Base-by-base conservation (phyloP, 768 basidiomycete species). In the Xerocomus spinulosus region DNA sequence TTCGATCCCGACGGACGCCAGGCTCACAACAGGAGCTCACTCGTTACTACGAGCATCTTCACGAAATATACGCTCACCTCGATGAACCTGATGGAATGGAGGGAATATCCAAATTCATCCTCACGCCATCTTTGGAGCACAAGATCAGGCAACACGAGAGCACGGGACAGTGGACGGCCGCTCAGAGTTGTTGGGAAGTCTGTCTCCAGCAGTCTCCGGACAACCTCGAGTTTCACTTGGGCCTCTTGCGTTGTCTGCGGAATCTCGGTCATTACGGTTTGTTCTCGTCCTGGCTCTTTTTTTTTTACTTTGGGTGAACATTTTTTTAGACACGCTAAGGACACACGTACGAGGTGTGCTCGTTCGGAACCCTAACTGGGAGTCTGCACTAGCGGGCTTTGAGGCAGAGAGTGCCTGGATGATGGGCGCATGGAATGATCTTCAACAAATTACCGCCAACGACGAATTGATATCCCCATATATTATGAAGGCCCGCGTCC, bases 11-110 rank as follows among this genome's bases (percentile, higher is more conserved):
- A 17, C 69, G 67, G 55, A 69, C 73, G 43, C 63, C 70, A 10
- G 64, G 71, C 3, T 68, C 73, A 2, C 48, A 69, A 75, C 88
- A 42, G 70, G 69, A 15, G 80, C 56, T 69, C 3, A 46, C 59
- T 6, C 49, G 50, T 9, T 52, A 89, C 61, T 97, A 92, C 62
- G 96, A 98, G 59, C 81, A 83, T 15, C 72, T 99, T 7, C 96
- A 99, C 57, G 86, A 96, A 66, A 94, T 98, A 51, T 99, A 99
- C 65, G 86, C 95, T 12, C 81, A 93, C 48, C 74, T 99, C 7
- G 92, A 99, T 63, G 93, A 99, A 66, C 96, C 96, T 0, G 96
- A 99, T 68, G 96, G 96, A 14, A 99, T 99, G 96, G 94, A 97
- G 69, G 96, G 96, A 1, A 78, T 98, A 26, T 96, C 96, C 0